phyloP scores from a whole-genome alignment of 345 rosid species.

The Sapria himalayana region DNA sequence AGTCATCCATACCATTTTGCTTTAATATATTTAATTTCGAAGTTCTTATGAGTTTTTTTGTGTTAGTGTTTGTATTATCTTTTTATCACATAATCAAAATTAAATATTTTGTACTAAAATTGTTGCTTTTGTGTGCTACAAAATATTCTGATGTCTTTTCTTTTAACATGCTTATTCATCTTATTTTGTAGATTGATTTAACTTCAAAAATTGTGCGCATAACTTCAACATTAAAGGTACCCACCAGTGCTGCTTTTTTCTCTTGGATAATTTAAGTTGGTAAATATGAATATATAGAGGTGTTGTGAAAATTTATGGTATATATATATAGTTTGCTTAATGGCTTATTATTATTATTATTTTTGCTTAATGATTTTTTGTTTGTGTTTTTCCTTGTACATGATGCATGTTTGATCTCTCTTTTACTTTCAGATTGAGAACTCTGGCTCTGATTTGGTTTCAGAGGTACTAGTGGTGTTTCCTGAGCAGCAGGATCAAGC shows the following conservation, averaged over 20 bases:
- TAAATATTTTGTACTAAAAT: neutral
- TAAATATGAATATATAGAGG: too few species aligned
- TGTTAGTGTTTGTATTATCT: neutral
- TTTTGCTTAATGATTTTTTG: neutral
- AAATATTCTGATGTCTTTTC: too few species aligned
- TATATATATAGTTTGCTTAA: too few species aligned
- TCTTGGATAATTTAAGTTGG: too few species aligned
- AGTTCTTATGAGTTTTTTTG: neutral
- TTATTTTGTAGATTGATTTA: slow-evolving; percentile 53
- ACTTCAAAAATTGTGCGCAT: slow-evolving; percentile 62
- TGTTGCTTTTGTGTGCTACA: slow-evolving; percentile 4
- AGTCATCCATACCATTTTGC: too few species aligned
- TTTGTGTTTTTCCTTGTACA: neutral
- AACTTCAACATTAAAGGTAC: slow-evolving; percentile 54
- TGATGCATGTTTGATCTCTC: too few species aligned
- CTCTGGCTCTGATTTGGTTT: slow-evolving; percentile 37
- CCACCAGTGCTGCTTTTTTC: neutral
- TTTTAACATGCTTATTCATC: neutral
- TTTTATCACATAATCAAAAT: neutral
- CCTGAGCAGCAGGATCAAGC: slow-evolving; percentile 48
- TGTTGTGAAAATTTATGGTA: too few species aligned
- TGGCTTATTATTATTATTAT: too few species aligned
- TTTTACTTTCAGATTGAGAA: slow-evolving; percentile 38
- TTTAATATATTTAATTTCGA: neutral
- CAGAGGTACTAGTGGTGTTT: slow-evolving; percentile 49